Evolutionary conservation across 73 alveolate genomes (phyloP).

Genomic region (Tetrahymena malaccensis): DNA sequence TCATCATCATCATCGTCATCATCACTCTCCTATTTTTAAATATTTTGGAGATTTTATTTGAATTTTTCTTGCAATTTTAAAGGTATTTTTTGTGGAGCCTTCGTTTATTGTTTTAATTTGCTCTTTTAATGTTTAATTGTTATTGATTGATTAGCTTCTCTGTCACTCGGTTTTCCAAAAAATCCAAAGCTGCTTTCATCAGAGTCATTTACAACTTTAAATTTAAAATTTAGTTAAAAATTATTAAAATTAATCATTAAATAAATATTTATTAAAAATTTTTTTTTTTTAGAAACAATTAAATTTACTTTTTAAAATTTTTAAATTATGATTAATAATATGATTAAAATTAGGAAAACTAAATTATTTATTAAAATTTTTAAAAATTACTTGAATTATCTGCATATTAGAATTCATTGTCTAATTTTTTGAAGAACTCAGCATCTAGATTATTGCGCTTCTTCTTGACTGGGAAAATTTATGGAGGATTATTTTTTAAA

Average conservation of each 20-base stretch:
- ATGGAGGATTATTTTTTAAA: neutral
- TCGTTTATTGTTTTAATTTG: neutral
- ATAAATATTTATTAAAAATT: too few relatives aligned
- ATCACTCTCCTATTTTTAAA: neutral
- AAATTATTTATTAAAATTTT: too few relatives aligned
- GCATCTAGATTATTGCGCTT: neutral
- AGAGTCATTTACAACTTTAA: neutral
- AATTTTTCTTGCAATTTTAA: neutral
- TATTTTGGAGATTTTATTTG: neutral
- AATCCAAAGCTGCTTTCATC: neutral
- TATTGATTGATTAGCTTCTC: neutral
- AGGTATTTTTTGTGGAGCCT: neutral
- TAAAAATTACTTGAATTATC: neutral
- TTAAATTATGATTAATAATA: too few relatives aligned
- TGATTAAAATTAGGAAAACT: too few relatives aligned
- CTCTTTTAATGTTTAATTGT: neutral
- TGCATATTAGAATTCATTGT: neutral
- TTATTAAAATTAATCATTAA: too few relatives aligned
- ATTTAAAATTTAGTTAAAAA: too few relatives aligned
- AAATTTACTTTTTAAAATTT: too few relatives aligned
- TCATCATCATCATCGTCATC: neutral
- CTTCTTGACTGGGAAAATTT: neutral
- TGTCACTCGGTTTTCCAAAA: neutral
- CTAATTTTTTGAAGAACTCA: neutral
- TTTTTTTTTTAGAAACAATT: too few relatives aligned